Base-by-base conservation (phyloP, 495 filamentous ascomycete species). In the Aspergillus asperescens region DNA sequence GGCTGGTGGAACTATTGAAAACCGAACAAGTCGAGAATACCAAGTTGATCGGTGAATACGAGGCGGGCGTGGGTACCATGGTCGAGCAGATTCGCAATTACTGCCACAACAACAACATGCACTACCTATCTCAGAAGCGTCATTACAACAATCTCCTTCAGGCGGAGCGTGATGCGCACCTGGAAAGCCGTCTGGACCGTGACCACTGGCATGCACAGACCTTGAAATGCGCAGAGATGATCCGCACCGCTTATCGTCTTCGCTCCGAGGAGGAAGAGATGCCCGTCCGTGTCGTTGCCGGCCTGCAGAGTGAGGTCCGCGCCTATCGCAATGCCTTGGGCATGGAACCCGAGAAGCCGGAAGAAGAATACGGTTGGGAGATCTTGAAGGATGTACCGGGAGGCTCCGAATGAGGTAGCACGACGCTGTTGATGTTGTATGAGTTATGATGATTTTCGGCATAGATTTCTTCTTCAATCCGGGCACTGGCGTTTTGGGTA, bases 21-120 rank as follows among this genome's bases (percentile, higher is more conserved):
- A 66, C 64, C 25, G 76, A 80, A 48, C 76, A 78, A 51, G 54
- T 62, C 18, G 74, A 77, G 48, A 80, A 82, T 52, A 72, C 67
- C 34, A 72, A 70, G 31, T 57, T 86, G n/a, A 72, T 84, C 24
- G 67, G 68, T 8, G 79, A 83, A 56, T 85, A 82, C 61, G 80
- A 83, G 46, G 61, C 68, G 48, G 70, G 65, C 2, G 70, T 86
- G 10, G 75, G 77, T 27, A 71, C 73, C 5, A 77, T 82, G 62
- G 76, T 82, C 15, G 77, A 83, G 35, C 79, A 81, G 54, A 78
- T 85, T 29, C 80, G 82, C 39, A 76, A 77, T 43, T 84, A 83
- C 62, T 79, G 77, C 51, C 80, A 77, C 58, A 76, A 77, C 61
- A 81, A 84, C 59, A 82, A 83, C 51, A 74, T 77, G 64, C 71